A percentile compares a stretch with the other conserved stretches of the same genome.
Evolutionary conservation across 2,329 filamentous ascomycete genomes (phyloP).

Genomic region (Talaromyces rugulosus): DNA sequence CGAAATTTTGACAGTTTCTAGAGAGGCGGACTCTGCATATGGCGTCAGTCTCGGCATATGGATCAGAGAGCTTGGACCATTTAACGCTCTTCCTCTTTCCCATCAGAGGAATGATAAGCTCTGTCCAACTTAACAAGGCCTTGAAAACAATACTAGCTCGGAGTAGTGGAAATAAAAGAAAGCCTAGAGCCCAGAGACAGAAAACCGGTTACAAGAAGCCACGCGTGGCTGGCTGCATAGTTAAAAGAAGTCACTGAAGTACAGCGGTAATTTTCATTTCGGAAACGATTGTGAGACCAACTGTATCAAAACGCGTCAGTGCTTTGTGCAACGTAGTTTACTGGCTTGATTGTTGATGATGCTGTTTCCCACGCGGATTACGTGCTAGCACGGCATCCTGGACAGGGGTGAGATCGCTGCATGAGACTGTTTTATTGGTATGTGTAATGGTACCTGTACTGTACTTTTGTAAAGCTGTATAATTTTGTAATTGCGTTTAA

Average conservation of each 20-base stretch:
- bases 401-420: not conserved
- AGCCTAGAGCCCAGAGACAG: not conserved
- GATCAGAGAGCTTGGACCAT: not conserved
- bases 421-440: not conserved
- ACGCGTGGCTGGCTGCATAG: not conserved
- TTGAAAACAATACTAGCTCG: not conserved
- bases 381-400: constrained; percentile 29
- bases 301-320: not conserved
- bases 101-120: not conserved
- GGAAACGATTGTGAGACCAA: not conserved
- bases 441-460: not conserved
- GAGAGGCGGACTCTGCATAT: not conserved
- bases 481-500: not conserved
- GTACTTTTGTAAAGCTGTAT: not conserved
- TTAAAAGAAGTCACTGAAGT: not conserved
- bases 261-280: not conserved
- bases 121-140: not conserved
- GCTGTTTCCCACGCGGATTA: constrained; percentile 23
- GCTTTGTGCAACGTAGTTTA: not conserved
- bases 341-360: constrained; percentile 18
- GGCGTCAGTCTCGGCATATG: not conserved
- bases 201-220: not conserved
- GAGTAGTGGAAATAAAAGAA: not conserved
- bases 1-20: not conserved
- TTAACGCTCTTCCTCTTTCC: not conserved